Conservation (phyloP, 2,329 filamentous ascomycete genomes). For the Polychaeton citri region DNA sequence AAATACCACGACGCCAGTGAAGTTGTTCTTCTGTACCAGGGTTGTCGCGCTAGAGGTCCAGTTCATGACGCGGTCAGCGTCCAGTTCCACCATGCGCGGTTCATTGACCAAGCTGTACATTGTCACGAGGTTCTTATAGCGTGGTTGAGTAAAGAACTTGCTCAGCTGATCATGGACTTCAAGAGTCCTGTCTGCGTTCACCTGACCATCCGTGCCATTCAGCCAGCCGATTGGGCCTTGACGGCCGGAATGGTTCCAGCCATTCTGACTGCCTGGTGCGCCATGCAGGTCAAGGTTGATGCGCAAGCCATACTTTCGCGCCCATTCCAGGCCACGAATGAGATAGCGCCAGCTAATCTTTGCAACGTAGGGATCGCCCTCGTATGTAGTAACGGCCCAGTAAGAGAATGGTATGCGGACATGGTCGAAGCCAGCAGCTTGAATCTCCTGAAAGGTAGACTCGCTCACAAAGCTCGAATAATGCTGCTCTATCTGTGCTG, state of each 20-base stretch:
- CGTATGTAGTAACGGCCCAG: conserved; percentile 81
- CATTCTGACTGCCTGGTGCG: conserved; percentile 88
- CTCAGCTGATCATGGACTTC: conserved; percentile 79
- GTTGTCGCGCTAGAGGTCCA: conserved; percentile 69
- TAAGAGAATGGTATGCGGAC: conserved; percentile 94
- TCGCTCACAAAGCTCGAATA: conserved; percentile 83
- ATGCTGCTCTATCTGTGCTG: conserved; percentile 67
- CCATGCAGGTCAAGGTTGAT: conserved; percentile 89
- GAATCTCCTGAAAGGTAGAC: conserved; percentile 71
- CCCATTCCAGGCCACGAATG: conserved; percentile 83
- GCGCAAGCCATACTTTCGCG: conserved; percentile 77
- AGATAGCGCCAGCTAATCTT: conserved; percentile 88
- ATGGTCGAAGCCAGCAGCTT: conserved; percentile 80
- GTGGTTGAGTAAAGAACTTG: conserved; percentile 81
- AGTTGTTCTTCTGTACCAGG: conserved; percentile 62
- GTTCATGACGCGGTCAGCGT: conserved; percentile 50
- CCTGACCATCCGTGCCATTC: conserved; percentile 69
- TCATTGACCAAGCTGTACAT: conserved; percentile 96
- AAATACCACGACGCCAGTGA: conserved; percentile 63
- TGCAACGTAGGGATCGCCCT: conserved; percentile 74
- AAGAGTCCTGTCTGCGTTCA: conserved; percentile 69
- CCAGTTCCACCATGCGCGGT: conserved; percentile 63
- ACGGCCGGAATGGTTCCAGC: conserved; percentile 90
- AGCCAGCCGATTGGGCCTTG: conserved; percentile 76
- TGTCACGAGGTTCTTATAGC: conserved; percentile 81